A percentile compares a stretch with the other conserved stretches of the same genome.
Evolutionary conservation across 495 filamentous ascomycete species (phyloP).

Genomic region (Umbilicaria muhlenbergii): DNA sequence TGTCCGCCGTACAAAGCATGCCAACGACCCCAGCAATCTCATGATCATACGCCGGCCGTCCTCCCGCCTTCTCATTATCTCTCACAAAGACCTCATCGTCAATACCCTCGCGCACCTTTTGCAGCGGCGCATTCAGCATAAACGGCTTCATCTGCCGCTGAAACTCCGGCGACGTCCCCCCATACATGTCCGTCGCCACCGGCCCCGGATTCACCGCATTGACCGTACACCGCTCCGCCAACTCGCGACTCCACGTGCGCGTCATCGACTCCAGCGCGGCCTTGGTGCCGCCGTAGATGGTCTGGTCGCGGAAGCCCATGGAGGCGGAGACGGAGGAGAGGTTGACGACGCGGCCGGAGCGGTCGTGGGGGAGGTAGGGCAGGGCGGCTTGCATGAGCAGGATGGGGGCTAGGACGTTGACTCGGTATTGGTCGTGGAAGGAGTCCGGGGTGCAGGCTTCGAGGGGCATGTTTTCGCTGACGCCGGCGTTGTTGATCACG

Average conservation of each 20-base stretch:
- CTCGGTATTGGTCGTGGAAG: constrained; percentile 55
- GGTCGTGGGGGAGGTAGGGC: constrained; percentile 56
- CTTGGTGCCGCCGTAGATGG: constrained; percentile 79
- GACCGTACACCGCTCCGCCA: constrained; percentile 62
- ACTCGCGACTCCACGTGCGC: constrained; percentile 70
- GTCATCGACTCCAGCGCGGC: constrained; percentile 89
- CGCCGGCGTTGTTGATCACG: constrained; percentile 76
- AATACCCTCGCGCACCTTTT: constrained; percentile 33
- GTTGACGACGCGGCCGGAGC: constrained; percentile 68
- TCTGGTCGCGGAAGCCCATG: constrained; percentile 53
- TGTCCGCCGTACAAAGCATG: constrained; percentile 65
- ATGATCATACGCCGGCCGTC: constrained; percentile 49
- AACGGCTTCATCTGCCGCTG: constrained; percentile 39
- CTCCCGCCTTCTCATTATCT: constrained; percentile 47
- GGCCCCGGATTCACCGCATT: constrained; percentile 85
- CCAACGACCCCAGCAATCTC: constrained; percentile 78
- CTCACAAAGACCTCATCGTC: constrained; percentile 44
- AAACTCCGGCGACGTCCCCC: constrained; percentile 35
- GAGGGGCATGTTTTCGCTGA: constrained; percentile 43
- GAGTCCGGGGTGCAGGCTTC: constrained; percentile 40
- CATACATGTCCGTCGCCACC: constrained; percentile 66
- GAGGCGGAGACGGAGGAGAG: constrained; percentile 54
- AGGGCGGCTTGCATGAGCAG: constrained; percentile 57
- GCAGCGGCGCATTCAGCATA: constrained; percentile 54
- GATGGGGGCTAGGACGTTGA: constrained; percentile 80